Percentiles rank a stretch among this genome's conserved stretches.
phyloP scores from a whole-genome alignment of 2,329 filamentous ascomycete genomes.

The Ascochyta pisi region DNA sequence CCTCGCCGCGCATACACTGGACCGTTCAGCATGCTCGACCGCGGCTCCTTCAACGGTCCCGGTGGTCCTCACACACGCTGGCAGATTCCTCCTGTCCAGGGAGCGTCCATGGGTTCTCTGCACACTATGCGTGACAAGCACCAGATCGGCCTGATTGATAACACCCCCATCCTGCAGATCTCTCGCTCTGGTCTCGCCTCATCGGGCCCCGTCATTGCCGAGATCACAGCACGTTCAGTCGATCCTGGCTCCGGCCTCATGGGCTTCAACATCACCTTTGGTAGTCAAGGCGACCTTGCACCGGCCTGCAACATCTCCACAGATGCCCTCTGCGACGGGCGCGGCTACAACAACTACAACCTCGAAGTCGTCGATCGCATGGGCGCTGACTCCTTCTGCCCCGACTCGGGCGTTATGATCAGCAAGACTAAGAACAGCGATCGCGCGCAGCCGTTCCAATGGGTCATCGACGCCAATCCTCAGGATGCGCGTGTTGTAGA shows the following conservation, averaged over 20 bases:
- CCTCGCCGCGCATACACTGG: conserved; percentile 59
- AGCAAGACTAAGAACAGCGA: conserved; percentile 60
- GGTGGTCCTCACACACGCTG: conserved; percentile 62
- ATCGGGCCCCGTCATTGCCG: conserved; percentile 55
- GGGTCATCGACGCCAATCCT: conserved; percentile 63
- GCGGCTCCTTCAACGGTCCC: conserved; percentile 61
- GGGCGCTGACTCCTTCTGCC: conserved; percentile 61
- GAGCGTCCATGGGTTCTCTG: conserved; percentile 58
- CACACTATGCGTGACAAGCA: conserved; percentile 63
- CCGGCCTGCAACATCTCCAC: conserved; percentile 53
- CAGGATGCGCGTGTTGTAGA: conserved; percentile 60
- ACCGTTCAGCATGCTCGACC: conserved; percentile 61
- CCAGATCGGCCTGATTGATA: conserved; percentile 57
- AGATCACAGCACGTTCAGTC: conserved; percentile 58
- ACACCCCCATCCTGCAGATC: conserved; percentile 55
- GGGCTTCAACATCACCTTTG: conserved; percentile 58
- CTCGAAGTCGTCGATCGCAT: conserved; percentile 62
- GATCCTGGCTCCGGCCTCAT: conserved; percentile 52
- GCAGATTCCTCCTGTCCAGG: conserved; percentile 59
- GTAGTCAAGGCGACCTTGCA: conserved; percentile 51
- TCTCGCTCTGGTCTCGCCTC: conserved; percentile 52
- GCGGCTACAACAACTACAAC: conserved; percentile 60
- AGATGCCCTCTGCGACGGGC: conserved; percentile 60
- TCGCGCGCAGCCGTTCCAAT: conserved; percentile 57
- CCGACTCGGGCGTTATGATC: conserved; percentile 61